phyloP scores from a whole-genome alignment of 441 rosid genomes.

The California macrophylla region DNA sequence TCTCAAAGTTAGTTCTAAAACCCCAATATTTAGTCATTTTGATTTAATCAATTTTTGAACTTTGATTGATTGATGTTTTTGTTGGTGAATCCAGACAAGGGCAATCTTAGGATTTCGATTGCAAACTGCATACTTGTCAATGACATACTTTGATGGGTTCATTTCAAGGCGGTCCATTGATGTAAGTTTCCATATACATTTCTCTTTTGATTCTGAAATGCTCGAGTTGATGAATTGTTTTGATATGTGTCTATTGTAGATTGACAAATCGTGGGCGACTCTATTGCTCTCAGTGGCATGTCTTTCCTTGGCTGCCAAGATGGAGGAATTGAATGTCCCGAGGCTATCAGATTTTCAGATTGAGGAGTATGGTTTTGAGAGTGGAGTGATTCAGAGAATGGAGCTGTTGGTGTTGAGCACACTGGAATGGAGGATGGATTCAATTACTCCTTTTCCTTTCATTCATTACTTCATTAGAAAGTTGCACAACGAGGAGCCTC shows the following conservation, averaged over 20 bases:
- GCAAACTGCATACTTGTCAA: constrained; percentile 41
- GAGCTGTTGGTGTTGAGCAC: constrained; percentile 46
- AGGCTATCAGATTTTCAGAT: constrained; percentile 27
- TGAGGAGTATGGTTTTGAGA: constrained; percentile 25
- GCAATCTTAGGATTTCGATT: constrained; percentile 30
- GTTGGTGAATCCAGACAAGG: constrained; percentile 32
- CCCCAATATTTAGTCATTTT: neutral
- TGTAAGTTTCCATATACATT: constrained; percentile 28
- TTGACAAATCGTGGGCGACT: constrained; percentile 33
- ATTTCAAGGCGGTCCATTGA: constrained; percentile 32
- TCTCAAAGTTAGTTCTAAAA: constrained; percentile 33
- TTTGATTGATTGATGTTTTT: neutral
- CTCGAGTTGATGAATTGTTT: neutral
- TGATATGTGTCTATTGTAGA: constrained; percentile 20
- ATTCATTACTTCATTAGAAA: constrained; percentile 32
- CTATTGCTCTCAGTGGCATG: constrained; percentile 43
- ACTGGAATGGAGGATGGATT: constrained; percentile 42
- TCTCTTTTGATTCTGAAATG: neutral
- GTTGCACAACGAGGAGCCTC: constrained; percentile 18
- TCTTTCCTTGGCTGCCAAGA: constrained; percentile 52
- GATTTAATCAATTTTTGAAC: neutral
- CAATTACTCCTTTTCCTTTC: constrained; percentile 42
- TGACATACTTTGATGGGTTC: constrained; percentile 49
- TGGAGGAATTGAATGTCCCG: constrained; percentile 42
- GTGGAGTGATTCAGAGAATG: constrained; percentile 36